Conservation (phyloP, 2,329 filamentous ascomycete species). For the Aspergillus quadricinctus region DNA sequence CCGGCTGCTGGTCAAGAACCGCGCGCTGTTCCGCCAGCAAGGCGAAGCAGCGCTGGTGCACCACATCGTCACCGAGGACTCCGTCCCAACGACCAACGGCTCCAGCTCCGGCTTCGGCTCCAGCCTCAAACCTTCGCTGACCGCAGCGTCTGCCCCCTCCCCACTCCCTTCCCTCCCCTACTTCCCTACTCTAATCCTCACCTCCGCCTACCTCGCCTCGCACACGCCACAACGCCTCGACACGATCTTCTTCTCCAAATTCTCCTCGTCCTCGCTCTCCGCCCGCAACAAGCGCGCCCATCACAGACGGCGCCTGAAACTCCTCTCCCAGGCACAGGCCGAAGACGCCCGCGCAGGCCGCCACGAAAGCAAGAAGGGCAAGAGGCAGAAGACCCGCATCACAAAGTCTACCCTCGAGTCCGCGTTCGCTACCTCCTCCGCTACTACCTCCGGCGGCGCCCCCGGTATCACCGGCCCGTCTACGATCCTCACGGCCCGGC, state of each 20-base stretch:
- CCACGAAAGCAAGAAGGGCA: slow-evolving; percentile 30
- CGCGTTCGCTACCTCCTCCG: slow-evolving; percentile 37
- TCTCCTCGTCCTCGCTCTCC: slow-evolving; percentile 41
- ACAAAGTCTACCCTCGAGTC: slow-evolving; percentile 39
- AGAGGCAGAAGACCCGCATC: slow-evolving; percentile 35
- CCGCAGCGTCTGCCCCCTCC: slow-evolving; percentile 23
- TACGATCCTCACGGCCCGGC: slow-evolving; percentile 37
- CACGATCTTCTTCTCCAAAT: slow-evolving; percentile 48
- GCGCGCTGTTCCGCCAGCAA: slow-evolving; percentile 43
- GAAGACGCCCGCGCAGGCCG: slow-evolving; percentile 29
- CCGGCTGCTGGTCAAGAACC: slow-evolving; percentile 62
- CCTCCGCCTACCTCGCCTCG: slow-evolving; percentile 46
- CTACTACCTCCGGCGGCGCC: slow-evolving; percentile 28
- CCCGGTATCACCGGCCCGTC: slow-evolving; percentile 34
- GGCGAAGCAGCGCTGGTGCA: slow-evolving; percentile 43
- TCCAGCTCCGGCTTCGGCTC: slow-evolving; percentile 7
- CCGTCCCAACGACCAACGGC: slow-evolving; percentile 8
- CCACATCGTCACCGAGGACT: slow-evolving; percentile 34
- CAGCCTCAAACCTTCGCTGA: slow-evolving; percentile 14
- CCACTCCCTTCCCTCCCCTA: slow-evolving; percentile 40
- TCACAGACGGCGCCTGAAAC: slow-evolving; percentile 38
- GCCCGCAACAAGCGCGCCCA: slow-evolving; percentile 43
- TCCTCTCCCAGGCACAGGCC: slow-evolving; percentile 36
- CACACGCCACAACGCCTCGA: slow-evolving; percentile 45
- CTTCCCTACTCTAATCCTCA: slow-evolving; percentile 44